A percentile compares a stretch with the other conserved stretches of the same genome.
phyloP scores from a whole-genome alignment of 345 rosid genomes.

The Populus ilicifolia region DNA sequence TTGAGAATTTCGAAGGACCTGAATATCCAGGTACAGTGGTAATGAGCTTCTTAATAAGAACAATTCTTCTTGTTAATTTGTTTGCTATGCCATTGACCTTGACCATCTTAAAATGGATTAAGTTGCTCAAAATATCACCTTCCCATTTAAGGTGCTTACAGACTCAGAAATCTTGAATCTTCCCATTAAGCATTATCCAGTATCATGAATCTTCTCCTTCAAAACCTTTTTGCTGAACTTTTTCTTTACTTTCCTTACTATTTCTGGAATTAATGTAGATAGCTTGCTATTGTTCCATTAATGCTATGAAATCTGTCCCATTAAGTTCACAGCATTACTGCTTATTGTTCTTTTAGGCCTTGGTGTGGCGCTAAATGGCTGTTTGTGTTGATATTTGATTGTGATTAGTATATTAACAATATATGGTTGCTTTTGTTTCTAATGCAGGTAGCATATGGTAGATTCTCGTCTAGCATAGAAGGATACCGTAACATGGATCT shows the following conservation, averaged over 20 bases:
- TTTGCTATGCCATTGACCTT: not conserved
- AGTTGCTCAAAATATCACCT: not conserved
- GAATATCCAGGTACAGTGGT: slow-evolving; percentile 20
- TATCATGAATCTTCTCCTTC: not conserved
- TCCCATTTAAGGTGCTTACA: not conserved
- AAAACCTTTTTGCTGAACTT: not conserved
- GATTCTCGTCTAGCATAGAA: slow-evolving; percentile 19
- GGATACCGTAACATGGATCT: slow-evolving; percentile 21
- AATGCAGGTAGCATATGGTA: slow-evolving; percentile 23
- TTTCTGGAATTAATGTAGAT: not conserved
- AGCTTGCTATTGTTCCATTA: not conserved
- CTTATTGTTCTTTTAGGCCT: not conserved
- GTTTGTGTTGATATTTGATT: not conserved
- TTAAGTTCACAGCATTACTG: not conserved
- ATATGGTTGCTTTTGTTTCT: not conserved
- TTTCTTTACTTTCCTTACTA: not conserved
- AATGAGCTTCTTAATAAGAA: not conserved
- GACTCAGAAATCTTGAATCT: not conserved
- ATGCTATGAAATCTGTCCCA: not conserved
- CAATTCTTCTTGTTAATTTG: not conserved
- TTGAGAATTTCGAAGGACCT: slow-evolving; percentile 30
- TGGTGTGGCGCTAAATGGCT: not conserved
- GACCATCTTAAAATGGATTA: not conserved
- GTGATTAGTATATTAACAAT: slow-evolving; percentile 2
- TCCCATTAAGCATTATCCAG: not conserved